Evolutionary conservation across 2,329 filamentous ascomycete genomes (phyloP).

Genomic region (Tricladium varicosporioides): DNA sequence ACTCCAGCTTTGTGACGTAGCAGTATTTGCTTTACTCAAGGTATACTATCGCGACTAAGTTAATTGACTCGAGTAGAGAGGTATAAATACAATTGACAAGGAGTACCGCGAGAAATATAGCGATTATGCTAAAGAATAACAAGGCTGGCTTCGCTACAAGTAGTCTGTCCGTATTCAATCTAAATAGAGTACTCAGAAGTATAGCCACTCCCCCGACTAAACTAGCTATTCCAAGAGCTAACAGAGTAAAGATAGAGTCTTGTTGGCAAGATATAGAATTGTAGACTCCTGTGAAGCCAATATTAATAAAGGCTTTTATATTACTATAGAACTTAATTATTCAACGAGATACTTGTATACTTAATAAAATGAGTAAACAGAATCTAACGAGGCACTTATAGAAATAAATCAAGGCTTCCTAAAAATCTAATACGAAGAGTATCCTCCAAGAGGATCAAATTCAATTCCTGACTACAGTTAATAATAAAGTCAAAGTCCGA

Average conservation of each 20-base stretch:
- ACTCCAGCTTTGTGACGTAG: conserved; percentile 29
- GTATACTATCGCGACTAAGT: conserved; percentile 25
- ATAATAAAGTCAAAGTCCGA: conserved; percentile 20
- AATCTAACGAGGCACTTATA: conserved; percentile 25
- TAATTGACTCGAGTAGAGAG: conserved; percentile 16
- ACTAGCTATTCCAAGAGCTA: conserved; percentile 17
- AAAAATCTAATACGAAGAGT: conserved; percentile 24
- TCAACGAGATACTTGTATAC: conserved; percentile 22
- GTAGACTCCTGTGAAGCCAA: conserved; percentile 32
- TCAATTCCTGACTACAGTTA: conserved; percentile 27
- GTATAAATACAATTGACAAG: conserved; percentile 11
- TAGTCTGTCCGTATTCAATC: conserved; percentile 26
- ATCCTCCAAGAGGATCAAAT: conserved; percentile 31
- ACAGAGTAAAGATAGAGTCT: conserved; percentile 3
- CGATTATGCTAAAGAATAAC: conserved; percentile 29
- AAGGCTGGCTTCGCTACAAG: conserved; percentile 25
- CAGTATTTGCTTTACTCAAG: conserved; percentile 26
- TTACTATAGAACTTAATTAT: conserved; percentile 22
- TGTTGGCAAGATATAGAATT: conserved; percentile 7
- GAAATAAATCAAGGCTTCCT: conserved; percentile 28
- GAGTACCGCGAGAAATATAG: conserved; percentile 2
- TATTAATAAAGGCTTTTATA: conserved; percentile 23
- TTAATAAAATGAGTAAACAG: conserved; percentile 25
- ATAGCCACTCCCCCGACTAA: conserved; percentile 25
- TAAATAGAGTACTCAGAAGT: conserved; percentile 31